A percentile compares a stretch with the other conserved stretches of the same genome.
Conservation (phyloP, 257 asterid species). For the Thymus quinquecostatus region DNA sequence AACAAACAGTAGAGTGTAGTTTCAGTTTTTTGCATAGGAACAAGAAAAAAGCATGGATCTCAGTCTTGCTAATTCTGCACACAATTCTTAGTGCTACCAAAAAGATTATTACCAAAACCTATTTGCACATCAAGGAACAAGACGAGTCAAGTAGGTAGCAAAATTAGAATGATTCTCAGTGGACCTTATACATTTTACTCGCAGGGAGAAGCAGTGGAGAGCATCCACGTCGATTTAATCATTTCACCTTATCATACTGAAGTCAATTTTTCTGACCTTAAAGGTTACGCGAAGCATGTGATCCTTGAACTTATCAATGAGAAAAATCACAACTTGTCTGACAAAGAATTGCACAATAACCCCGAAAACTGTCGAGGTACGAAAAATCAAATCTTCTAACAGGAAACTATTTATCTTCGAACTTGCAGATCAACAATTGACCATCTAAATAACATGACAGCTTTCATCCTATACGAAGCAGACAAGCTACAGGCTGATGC, state of each 20-base stretch:
- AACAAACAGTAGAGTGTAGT: not conserved
- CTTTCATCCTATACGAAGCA: slow-evolving; percentile 63
- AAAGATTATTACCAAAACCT: slow-evolving; percentile 3
- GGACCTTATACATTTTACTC: slow-evolving; percentile 2
- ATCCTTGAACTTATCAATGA: slow-evolving; percentile 72
- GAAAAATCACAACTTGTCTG: slow-evolving; percentile 34
- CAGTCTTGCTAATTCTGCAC: not conserved
- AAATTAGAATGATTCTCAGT: slow-evolving; percentile 4
- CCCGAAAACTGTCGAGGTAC: slow-evolving; percentile 62
- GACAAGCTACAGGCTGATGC: slow-evolving; percentile 77
- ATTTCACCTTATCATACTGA: slow-evolving; percentile 66
- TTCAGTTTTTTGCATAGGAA: not conserved
- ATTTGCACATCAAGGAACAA: slow-evolving; percentile 18
- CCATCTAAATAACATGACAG: slow-evolving; percentile 35
- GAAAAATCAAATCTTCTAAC: slow-evolving; percentile 12
- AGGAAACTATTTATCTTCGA: slow-evolving; percentile 13
- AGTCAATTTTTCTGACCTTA: slow-evolving; percentile 70
- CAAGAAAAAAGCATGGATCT: not conserved
- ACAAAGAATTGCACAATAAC: slow-evolving; percentile 28
- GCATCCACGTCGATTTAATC: slow-evolving; percentile 60
- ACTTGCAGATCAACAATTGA: slow-evolving; percentile 22
- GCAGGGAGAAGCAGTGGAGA: slow-evolving; percentile 79
- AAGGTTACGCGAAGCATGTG: slow-evolving; percentile 79
- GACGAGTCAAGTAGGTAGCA: slow-evolving; percentile 10
- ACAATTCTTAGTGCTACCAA: not conserved